Evolutionary conservation across 345 rosid species (phyloP).

Genomic region (Theobroma cacao): DNA sequence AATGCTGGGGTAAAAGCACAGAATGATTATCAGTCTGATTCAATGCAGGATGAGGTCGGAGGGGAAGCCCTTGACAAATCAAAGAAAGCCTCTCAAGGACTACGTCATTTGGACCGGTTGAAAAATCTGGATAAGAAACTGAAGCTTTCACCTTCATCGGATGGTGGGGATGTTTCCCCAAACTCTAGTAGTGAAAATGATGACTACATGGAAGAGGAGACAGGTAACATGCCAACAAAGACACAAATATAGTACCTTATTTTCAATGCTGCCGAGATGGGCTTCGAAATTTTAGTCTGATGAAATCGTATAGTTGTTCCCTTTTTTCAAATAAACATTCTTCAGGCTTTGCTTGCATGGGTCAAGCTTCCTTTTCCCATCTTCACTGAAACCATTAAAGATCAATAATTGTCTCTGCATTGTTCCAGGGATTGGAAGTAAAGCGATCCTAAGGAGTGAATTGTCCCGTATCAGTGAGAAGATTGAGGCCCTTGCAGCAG

Average conservation of each 20-base stretch:
- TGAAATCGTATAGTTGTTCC: not conserved
- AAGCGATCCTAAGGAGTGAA: conserved; percentile 28
- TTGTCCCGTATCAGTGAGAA: conserved; percentile 35
- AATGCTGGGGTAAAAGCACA: conserved; percentile 18
- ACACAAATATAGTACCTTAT: conserved; percentile 5
- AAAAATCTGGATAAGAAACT: conserved; percentile 25
- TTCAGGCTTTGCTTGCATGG: not conserved
- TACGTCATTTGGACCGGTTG: conserved; percentile 13
- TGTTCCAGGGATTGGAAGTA: conserved; percentile 22
- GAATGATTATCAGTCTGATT: not conserved
- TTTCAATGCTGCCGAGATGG: not conserved
- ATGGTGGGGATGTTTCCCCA: conserved; percentile 20
- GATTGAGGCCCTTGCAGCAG: conserved; percentile 42
- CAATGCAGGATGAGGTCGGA: conserved; percentile 11
- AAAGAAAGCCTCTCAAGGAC: not conserved
- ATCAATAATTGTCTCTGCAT: conserved; percentile 7
- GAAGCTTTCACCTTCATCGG: conserved; percentile 11
- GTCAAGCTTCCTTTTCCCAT: not conserved
- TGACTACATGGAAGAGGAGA: conserved; percentile 21
- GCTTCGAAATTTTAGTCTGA: not conserved
- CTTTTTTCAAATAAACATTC: not conserved
- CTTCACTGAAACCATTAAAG: conserved; percentile 9
- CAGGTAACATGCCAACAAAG: conserved; percentile 28
- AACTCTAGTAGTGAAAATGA: conserved; percentile 23
- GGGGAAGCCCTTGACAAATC: conserved; percentile 10